These are phyloP conservation scores for Anthracocystis panici-leucophaei DNA, from an alignment of 1,284 basidiomycete genomes.

Conservation along the genomic window DNA sequence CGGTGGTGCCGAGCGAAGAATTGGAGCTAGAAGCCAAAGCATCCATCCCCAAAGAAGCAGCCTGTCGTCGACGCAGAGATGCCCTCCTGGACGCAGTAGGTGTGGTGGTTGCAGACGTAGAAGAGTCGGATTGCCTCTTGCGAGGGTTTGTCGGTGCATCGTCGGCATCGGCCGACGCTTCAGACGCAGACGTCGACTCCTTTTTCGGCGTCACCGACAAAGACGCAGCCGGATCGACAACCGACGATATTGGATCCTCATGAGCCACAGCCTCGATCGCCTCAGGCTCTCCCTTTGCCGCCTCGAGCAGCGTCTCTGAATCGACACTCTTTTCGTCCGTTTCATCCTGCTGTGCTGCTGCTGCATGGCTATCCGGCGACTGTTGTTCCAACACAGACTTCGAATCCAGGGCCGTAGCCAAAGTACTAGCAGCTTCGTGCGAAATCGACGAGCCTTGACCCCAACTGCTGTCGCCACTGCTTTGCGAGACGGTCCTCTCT, in stretches of 20 bases:
- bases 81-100: constrained; percentile 21
- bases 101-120: constrained; percentile 13
- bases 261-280: constrained; percentile 37
- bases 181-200: not conserved
- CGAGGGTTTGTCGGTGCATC: constrained; percentile 8
- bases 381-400: not conserved
- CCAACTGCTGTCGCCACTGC: constrained; percentile 42
- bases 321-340: constrained; percentile 30
- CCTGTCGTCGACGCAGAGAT: constrained; percentile 22
- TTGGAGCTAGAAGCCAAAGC: constrained; percentile 19
- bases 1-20: constrained; percentile 23
- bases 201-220: constrained; percentile 25
- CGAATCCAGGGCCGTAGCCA: constrained; percentile 10
- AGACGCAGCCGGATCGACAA: constrained; percentile 32
- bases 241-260: constrained; percentile 22
- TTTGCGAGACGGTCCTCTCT: constrained; percentile 32
- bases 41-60: not conserved
- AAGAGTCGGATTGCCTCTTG: constrained; percentile 6
- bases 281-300: constrained; percentile 36
- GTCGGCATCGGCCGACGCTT: constrained; percentile 3
- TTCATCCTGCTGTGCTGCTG: constrained; percentile 15
- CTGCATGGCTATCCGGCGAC: not conserved
- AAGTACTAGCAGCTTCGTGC: constrained; percentile 16
- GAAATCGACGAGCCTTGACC: constrained; percentile 27
- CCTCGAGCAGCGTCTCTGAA: constrained; percentile 39